Evolutionary conservation across 1,284 basidiomycete genomes (phyloP).

Genomic region (Grifola frondosa): DNA sequence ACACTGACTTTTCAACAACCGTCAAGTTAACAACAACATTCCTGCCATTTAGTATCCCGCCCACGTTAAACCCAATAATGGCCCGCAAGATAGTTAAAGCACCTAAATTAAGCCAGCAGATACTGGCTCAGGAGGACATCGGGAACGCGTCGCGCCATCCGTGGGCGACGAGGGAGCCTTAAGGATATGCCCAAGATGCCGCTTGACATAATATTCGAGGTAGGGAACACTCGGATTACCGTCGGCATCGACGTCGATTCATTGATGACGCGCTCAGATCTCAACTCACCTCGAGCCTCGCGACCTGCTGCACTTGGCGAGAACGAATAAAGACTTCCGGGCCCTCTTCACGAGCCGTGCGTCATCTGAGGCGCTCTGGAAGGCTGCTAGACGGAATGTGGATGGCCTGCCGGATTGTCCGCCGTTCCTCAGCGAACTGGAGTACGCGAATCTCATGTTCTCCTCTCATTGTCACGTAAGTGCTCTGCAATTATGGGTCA

Average conservation of each 20-base stretch:
- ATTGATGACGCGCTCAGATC: conserved; percentile 12
- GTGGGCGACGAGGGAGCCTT: conserved; percentile 1
- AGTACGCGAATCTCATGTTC: conserved; percentile 17
- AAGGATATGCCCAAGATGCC: conserved; percentile 6
- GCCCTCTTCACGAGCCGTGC: conserved; percentile 12
- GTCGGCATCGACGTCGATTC: too few species aligned
- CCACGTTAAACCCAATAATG: too few species aligned
- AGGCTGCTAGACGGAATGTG: conserved; percentile 8
- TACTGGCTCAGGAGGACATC: too few species aligned
- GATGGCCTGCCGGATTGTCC: conserved; percentile 12
- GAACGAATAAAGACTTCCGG: conserved; percentile 15
- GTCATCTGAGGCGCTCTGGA: conserved; percentile 12
- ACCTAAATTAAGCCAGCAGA: too few species aligned
- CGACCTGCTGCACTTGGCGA: conserved; percentile 17
- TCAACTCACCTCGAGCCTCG: conserved; percentile 14
- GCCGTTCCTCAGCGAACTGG: conserved; percentile 12
- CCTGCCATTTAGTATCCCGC: too few species aligned
- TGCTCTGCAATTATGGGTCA: too few species aligned
- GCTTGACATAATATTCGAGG: conserved; percentile 3
- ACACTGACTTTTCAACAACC: too few species aligned
- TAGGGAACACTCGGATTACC: too few species aligned
- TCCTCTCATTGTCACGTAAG: conserved; percentile 11
- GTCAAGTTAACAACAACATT: too few species aligned
- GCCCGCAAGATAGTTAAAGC: too few species aligned
- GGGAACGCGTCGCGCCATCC: background rate